Conservation (phyloP, 305 asterid genomes). For the Fraxinus albicans region DNA sequence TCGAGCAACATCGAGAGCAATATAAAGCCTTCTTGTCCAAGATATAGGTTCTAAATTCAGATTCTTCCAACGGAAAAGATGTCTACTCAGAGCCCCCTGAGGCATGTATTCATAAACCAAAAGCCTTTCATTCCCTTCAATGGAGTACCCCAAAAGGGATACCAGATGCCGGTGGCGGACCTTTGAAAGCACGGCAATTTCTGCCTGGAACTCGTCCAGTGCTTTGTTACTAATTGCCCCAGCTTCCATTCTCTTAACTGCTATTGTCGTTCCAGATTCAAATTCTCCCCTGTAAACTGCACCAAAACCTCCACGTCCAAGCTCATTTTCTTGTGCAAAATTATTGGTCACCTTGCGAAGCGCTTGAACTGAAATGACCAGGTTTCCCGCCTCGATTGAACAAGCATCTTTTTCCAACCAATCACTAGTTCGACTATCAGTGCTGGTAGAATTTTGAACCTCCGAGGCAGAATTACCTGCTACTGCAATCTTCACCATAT, state of each 20-base stretch:
- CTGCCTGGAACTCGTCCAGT: conserved; percentile 72
- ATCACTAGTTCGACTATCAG: conserved; percentile 24
- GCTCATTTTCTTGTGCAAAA: conserved; percentile 63
- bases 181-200: conserved; percentile 72
- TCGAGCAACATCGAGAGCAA: conserved; percentile 83
- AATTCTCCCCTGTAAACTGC: conserved; percentile 70
- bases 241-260: conserved; percentile 82
- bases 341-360: conserved; percentile 60
- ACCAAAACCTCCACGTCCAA: conserved; percentile 90
- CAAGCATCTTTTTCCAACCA: conserved; percentile 31
- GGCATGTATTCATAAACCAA: conserved; percentile 78
- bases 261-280: conserved; percentile 57
- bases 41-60: conserved; percentile 60
- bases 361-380: conserved; percentile 45
- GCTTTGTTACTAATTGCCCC: conserved; percentile 49
- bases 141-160: conserved; percentile 67
- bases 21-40: conserved; percentile 59
- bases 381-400: conserved; percentile 42
- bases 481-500: conserved; percentile 38
- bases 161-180: conserved; percentile 86
- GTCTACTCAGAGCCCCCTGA: conserved; percentile 75
- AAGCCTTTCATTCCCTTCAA: conserved; percentile 70
- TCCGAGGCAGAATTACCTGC: conserved; percentile 27
- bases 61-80: conserved; percentile 68
- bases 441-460: conserved; percentile 23